These are phyloP conservation scores for Miscanthus lutarioriparius DNA, from an alignment of 176 grass and related monocot species.

Conservation along the genomic window DNA sequence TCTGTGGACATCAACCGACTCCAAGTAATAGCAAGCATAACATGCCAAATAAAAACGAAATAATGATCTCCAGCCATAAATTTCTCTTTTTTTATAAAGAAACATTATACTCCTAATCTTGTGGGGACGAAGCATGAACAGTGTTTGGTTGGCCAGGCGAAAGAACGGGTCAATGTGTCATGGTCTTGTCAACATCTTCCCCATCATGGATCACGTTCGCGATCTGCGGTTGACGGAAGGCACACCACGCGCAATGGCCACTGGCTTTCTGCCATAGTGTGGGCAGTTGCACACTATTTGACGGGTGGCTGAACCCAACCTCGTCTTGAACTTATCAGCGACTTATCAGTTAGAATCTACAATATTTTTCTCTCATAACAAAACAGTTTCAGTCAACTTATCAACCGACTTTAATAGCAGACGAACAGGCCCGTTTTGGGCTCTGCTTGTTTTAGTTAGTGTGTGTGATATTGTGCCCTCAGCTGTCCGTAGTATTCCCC, in stretches of 20 bases:
- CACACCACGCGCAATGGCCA: neutral
- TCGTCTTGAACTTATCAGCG: neutral
- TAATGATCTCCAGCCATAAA: neutral
- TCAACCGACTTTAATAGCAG: too few species aligned
- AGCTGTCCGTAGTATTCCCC: neutral
- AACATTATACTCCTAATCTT: neutral
- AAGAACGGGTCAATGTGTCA: neutral
- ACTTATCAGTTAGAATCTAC: too few species aligned
- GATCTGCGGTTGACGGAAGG: slow-evolving; percentile 8
- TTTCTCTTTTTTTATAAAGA: neutral
- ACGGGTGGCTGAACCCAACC: slow-evolving; percentile 18
- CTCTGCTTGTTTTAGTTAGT: neutral
- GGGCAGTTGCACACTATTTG: neutral
- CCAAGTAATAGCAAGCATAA: neutral
- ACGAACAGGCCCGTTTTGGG: too few species aligned
- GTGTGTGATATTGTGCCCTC: neutral
- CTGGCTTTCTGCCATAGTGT: neutral
- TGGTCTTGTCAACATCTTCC: neutral
- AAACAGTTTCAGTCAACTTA: too few species aligned
- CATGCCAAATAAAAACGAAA: neutral
- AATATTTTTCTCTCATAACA: too few species aligned
- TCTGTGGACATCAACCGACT: neutral
- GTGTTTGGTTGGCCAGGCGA: neutral
- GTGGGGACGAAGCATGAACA: neutral
- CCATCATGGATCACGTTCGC: slow-evolving; percentile 20